Conservation (phyloP, 2,329 filamentous ascomycete species). For the Calonectria henricotiae region DNA sequence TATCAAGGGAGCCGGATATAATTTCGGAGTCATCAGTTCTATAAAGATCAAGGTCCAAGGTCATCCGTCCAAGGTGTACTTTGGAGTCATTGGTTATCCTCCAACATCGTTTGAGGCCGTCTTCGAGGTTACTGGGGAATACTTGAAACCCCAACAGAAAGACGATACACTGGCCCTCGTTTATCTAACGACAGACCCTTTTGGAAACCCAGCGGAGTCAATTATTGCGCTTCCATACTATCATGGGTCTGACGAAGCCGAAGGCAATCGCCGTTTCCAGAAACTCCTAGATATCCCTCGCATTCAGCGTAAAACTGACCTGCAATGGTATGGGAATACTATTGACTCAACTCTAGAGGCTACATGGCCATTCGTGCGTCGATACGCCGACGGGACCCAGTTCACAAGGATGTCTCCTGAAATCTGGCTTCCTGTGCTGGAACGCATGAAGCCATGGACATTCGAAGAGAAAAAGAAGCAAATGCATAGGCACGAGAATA, state of each 20-base stretch:
- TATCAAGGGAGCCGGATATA: conserved; percentile 13
- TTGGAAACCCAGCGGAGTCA: background rate
- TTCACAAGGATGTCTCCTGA: background rate
- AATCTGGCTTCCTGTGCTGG: background rate
- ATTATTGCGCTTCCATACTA: background rate
- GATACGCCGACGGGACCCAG: background rate
- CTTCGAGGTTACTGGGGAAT: background rate
- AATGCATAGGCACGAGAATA: conserved; percentile 1
- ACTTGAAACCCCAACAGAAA: background rate
- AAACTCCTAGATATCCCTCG: background rate
- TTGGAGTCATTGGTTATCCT: background rate
- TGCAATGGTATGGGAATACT: background rate
- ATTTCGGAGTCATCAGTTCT: conserved; percentile 8
- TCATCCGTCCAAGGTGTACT: background rate
- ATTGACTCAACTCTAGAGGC: background rate
- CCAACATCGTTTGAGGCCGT: background rate
- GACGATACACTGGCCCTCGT: background rate
- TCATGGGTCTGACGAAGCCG: background rate
- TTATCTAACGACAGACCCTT: conserved; percentile 8
- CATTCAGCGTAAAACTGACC: background rate
- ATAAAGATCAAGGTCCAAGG: conserved; percentile 10
- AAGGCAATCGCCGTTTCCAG: conserved; percentile 7
- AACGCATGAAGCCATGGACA: conserved; percentile 9
- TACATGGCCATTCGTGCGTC: background rate
- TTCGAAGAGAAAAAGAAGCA: background rate